Conservation (phyloP, 2,329 filamentous ascomycete genomes). For the Nakataea oryzae region DNA sequence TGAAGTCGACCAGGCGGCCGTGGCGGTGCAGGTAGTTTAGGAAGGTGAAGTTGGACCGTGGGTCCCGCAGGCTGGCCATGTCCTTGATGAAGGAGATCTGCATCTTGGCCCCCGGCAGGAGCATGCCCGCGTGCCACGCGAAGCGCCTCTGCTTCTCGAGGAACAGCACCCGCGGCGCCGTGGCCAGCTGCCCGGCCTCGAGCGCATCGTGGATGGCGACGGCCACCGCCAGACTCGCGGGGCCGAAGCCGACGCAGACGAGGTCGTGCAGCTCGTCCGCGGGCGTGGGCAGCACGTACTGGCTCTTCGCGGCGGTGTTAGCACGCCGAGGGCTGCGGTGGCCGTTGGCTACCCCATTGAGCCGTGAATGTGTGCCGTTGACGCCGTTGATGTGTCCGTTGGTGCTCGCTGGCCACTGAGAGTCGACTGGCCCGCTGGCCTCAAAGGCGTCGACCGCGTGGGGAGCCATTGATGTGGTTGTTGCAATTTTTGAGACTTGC, state of each 20-base stretch:
- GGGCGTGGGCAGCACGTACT: constrained; percentile 15
- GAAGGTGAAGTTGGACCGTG: constrained; percentile 86
- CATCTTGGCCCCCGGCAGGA: constrained; percentile 88
- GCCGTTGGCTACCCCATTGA: background rate
- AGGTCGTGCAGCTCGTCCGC: constrained; percentile 66
- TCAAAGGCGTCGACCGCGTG: constrained; percentile 1
- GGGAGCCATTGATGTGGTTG: background rate
- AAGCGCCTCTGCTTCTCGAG: constrained; percentile 77
- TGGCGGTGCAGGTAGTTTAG: constrained; percentile 85
- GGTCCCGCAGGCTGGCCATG: constrained; percentile 79
- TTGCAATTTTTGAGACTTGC: background rate
- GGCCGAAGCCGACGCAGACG: constrained; percentile 86
- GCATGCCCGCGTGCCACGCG: constrained; percentile 92
- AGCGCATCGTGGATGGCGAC: constrained; percentile 80
- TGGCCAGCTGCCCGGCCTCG: constrained; percentile 34
- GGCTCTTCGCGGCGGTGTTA: constrained; percentile 10
- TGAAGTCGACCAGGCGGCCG: constrained; percentile 76
- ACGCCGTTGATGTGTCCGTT: constrained; percentile 1
- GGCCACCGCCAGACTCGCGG: constrained; percentile 80
- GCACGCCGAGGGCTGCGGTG: background rate
- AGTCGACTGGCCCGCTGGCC: background rate
- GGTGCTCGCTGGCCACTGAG: background rate
- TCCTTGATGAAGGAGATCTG: constrained; percentile 98
- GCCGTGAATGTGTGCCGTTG: constrained; percentile 4
- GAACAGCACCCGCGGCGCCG: constrained; percentile 66